Percentiles rank a stretch among this genome's conserved stretches.
These are phyloP conservation scores for Gonapodya prolifera DNA, from an alignment of 192 early-diverging fungal species.

Conservation along the genomic window DNA sequence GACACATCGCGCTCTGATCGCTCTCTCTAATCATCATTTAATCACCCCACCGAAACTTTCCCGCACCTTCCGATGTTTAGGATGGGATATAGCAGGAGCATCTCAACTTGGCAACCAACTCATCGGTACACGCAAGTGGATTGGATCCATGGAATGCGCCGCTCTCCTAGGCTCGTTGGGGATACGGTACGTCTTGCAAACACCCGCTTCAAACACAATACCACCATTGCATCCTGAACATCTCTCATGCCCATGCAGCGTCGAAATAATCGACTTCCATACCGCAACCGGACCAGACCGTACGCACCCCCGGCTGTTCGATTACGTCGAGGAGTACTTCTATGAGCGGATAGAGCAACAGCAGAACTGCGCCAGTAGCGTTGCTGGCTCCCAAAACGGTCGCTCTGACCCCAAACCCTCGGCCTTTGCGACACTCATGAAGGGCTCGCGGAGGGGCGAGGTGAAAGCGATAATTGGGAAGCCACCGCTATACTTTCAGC, in stretches of 20 bases:
- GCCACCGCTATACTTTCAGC: conserved; percentile 58
- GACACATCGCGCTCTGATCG: not conserved
- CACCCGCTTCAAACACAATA: not conserved
- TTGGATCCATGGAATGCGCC: conserved; percentile 58
- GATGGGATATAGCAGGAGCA: conserved; percentile 45
- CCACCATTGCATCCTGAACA: not conserved
- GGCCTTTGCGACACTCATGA: conserved; percentile 2
- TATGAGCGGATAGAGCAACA: conserved; percentile 13
- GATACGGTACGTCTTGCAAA: conserved; percentile 15
- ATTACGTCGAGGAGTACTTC: conserved; percentile 47
- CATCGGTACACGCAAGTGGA: conserved; percentile 48
- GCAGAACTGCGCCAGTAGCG: not conserved
- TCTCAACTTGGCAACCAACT: conserved; percentile 37
- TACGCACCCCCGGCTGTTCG: conserved; percentile 37
- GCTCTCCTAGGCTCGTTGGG: conserved; percentile 44
- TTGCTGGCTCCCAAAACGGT: conserved; percentile 6
- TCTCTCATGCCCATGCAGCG: conserved; percentile 2
- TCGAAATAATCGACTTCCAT: conserved; percentile 54
- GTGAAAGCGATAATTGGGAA: conserved; percentile 9
- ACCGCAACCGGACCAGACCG: conserved; percentile 34
- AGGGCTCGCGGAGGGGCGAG: not conserved
- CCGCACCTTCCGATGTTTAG: too few species aligned
- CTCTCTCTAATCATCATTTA: too few species aligned
- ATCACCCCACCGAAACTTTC: too few species aligned
- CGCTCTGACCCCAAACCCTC: not conserved